phyloP scores from a whole-genome alignment of 129 eudicot species.

The Gnaphalium uliginosum region DNA sequence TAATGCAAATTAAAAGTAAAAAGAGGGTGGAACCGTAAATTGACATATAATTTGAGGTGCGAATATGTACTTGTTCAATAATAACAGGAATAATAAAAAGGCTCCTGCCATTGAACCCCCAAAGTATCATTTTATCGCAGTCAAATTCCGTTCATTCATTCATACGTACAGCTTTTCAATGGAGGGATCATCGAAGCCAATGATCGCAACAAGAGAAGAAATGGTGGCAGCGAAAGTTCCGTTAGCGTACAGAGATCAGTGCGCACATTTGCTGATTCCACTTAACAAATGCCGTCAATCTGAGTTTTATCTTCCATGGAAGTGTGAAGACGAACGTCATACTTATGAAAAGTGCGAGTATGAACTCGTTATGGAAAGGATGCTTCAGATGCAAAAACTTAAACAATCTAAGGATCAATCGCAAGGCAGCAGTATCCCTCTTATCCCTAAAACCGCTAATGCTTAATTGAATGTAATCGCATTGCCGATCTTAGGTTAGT shows the following conservation, averaged over 20 bases:
- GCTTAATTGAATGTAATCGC: constrained; percentile 37
- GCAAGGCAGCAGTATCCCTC: constrained; percentile 40
- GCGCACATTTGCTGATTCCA: constrained; percentile 84
- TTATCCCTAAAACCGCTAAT: constrained; percentile 68
- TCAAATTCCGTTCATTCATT: background rate
- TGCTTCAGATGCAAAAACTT: constrained; percentile 76
- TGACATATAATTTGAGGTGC: background rate
- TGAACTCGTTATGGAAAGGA: constrained; percentile 91
- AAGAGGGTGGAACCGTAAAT: background rate
- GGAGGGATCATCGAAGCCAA: constrained; percentile 81
- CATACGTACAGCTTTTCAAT: background rate
- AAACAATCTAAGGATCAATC: constrained; percentile 22
- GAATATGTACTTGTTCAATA: background rate
- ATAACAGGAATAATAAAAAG: background rate
- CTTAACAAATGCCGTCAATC: constrained; percentile 86
- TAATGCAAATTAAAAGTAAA: background rate
- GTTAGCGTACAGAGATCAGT: constrained; percentile 72
- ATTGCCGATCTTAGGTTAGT: constrained; percentile 26
- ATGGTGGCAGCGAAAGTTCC: constrained; percentile 76
- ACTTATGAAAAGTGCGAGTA: constrained; percentile 83
- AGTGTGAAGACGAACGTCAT: constrained; percentile 85
- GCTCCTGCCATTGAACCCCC: background rate
- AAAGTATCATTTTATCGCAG: background rate
- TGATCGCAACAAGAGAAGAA: constrained; percentile 79
- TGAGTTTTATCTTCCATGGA: constrained; percentile 80